Evolutionary conservation across 768 basidiomycete genomes (phyloP).

Genomic region (Suillus occidentalis): DNA sequence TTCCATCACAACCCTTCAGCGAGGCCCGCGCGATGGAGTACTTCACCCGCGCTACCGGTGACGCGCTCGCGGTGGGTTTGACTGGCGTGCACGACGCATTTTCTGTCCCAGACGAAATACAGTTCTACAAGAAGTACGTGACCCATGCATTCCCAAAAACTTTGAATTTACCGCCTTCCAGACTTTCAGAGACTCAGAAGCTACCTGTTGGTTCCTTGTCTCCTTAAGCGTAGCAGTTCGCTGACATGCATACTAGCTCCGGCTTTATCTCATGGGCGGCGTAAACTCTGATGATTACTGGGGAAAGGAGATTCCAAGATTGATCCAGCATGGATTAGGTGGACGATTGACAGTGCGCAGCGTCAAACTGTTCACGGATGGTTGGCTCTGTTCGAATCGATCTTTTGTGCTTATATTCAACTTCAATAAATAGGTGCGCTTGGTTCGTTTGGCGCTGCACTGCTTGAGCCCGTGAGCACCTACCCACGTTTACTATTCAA

Average conservation of each 20-base stretch:
- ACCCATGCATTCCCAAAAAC: neutral
- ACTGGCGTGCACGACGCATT: slow-evolving; percentile 88
- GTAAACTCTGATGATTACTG: slow-evolving; percentile 59
- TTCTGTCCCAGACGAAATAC: slow-evolving; percentile 47
- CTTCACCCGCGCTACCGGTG: slow-evolving; percentile 60
- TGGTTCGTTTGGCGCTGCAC: slow-evolving; percentile 90
- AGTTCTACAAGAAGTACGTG: slow-evolving; percentile 65
- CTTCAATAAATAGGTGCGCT: slow-evolving; percentile 65
- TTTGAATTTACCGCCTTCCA: slow-evolving; percentile 29
- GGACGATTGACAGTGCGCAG: slow-evolving; percentile 58
- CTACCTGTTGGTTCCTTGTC: slow-evolving; percentile 56
- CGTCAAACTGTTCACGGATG: slow-evolving; percentile 79
- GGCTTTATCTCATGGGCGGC: slow-evolving; percentile 62
- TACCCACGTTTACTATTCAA: neutral
- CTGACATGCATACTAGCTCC: slow-evolving; percentile 39
- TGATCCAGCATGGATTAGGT: slow-evolving; percentile 58
- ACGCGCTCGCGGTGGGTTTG: slow-evolving; percentile 77
- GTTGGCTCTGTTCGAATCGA: slow-evolving; percentile 32
- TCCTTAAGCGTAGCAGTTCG: neutral
- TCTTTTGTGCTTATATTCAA: slow-evolving; percentile 1
- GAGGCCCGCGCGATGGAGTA: slow-evolving; percentile 56
- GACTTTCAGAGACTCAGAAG: slow-evolving; percentile 64
- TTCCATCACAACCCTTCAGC: slow-evolving; percentile 65
- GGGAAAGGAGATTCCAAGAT: slow-evolving; percentile 57
- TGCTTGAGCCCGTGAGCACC: slow-evolving; percentile 57